Conservation (phyloP, 2,329 filamentous ascomycete genomes). For the Mycosphaerelloides madeirae region DNA sequence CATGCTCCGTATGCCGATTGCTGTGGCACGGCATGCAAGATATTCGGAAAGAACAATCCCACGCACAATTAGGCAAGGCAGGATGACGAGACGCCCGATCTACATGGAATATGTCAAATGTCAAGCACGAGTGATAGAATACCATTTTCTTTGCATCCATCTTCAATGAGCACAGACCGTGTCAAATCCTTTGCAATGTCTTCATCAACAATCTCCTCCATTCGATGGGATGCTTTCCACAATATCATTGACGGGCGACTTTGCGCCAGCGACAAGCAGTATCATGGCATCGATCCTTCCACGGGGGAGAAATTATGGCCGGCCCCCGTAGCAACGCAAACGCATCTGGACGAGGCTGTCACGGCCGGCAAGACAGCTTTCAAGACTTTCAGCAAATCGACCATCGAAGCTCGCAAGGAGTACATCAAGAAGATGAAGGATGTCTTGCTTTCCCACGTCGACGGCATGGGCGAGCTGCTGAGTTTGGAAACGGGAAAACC, state of each 20-base stretch:
- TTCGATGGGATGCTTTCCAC: constrained; percentile 36
- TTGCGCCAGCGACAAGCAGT: constrained; percentile 28
- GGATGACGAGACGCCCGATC: no score
- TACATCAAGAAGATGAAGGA: constrained; percentile 32
- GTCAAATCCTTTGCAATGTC: constrained; percentile 1
- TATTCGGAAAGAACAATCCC: no score
- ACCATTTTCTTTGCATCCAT: no score
- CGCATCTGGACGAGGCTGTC: constrained; percentile 38
- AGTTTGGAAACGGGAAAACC: constrained; percentile 38
- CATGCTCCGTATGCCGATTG: no score
- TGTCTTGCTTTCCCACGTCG: constrained; percentile 27
- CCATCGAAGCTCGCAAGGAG: constrained; percentile 36
- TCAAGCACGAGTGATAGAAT: no score
- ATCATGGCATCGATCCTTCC: constrained; percentile 32
- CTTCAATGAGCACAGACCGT: no score
- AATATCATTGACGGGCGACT: constrained; percentile 37
- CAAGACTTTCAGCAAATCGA: constrained; percentile 29
- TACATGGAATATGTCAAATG: no score
- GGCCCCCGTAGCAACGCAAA: constrained; percentile 34
- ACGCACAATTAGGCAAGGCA: no score
- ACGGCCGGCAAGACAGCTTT: constrained; percentile 34
- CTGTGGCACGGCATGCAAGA: no score
- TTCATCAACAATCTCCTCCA: constrained; percentile 26
- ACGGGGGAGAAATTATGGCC: constrained; percentile 36
- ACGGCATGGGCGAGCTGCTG: constrained; percentile 34